A percentile compares a stretch with the other conserved stretches of the same genome.
Conservation (phyloP, 2,329 filamentous ascomycete genomes). For the Tolypocladium paradoxum region DNA sequence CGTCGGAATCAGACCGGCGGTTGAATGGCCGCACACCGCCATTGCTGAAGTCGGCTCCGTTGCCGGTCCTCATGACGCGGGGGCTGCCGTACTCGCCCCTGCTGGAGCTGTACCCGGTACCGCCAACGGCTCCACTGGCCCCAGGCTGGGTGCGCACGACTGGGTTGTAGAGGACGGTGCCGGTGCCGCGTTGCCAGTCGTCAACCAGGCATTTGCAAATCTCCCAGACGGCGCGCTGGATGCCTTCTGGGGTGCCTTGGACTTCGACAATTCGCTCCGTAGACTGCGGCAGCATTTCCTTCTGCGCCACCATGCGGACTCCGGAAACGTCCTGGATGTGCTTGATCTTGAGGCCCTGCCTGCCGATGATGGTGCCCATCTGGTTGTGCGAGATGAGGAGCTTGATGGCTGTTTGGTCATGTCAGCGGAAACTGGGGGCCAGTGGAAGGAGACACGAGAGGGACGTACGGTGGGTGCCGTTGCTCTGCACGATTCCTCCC, state of each 20-base stretch:
- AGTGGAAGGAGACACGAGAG: neutral
- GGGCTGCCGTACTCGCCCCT: constrained; percentile 45
- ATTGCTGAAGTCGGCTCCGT: constrained; percentile 95
- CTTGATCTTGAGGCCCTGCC: constrained; percentile 97
- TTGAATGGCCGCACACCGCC: constrained; percentile 53
- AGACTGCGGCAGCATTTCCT: constrained; percentile 98
- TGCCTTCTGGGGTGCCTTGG: constrained; percentile 86
- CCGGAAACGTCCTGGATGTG: constrained; percentile 95
- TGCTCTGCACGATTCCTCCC: constrained; percentile 78
- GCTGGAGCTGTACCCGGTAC: constrained; percentile 25
- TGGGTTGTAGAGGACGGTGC: constrained; percentile 95
- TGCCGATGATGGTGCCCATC: constrained; percentile 98
- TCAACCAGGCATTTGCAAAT: constrained; percentile 98
- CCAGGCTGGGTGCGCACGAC: constrained; percentile 71
- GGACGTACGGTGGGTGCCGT: constrained; percentile 78
- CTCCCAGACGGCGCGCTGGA: constrained; percentile 95
- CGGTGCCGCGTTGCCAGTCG: constrained; percentile 93
- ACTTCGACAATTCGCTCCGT: constrained; percentile 97
- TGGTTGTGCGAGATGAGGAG: constrained; percentile 98
- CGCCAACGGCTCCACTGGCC: constrained; percentile 33
- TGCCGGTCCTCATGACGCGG: constrained; percentile 88
- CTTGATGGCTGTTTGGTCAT: constrained; percentile 62
- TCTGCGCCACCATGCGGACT: constrained; percentile 98
- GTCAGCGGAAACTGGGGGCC: constrained; percentile 6
- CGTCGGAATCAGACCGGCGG: constrained; percentile 76